phyloP scores from a whole-genome alignment of 1,284 basidiomycete genomes.

The Puccinia horiana region DNA sequence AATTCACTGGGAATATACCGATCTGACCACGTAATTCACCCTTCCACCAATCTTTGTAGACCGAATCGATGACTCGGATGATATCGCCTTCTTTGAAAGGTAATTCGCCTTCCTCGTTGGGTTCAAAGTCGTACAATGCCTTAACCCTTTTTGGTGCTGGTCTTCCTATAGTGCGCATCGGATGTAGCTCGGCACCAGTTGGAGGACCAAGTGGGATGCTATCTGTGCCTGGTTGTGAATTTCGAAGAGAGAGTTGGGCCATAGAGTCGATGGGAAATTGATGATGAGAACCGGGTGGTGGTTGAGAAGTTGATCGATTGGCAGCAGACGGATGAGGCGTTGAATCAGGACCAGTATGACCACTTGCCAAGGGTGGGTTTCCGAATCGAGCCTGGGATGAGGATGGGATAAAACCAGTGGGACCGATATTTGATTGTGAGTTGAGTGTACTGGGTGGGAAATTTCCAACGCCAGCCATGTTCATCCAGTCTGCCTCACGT shows the following conservation, averaged over 20 bases:
- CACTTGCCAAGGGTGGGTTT: slow-evolving; percentile 32
- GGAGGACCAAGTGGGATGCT: slow-evolving; percentile 27
- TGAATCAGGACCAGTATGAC: not conserved
- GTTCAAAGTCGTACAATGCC: slow-evolving; percentile 86
- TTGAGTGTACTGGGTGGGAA: slow-evolving; percentile 33
- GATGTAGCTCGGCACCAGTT: slow-evolving; percentile 46
- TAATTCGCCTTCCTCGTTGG: slow-evolving; percentile 85
- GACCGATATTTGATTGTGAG: slow-evolving; percentile 1
- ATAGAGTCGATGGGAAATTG: slow-evolving; percentile 55
- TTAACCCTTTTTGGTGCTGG: slow-evolving; percentile 71
- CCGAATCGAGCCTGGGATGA: slow-evolving; percentile 45
- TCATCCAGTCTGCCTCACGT: slow-evolving; percentile 63
- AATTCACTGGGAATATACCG: slow-evolving; percentile 97
- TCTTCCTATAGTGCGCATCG: slow-evolving; percentile 50
- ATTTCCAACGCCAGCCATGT: slow-evolving; percentile 53
- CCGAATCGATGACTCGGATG: slow-evolving; percentile 91
- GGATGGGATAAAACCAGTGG: slow-evolving; percentile 50
- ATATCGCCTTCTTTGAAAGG: slow-evolving; percentile 90
- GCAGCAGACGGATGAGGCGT: slow-evolving; percentile 1
- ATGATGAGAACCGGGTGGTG: slow-evolving; percentile 52
- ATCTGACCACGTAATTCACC: slow-evolving; percentile 88
- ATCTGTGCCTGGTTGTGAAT: slow-evolving; percentile 49
- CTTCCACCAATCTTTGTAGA: slow-evolving; percentile 98
- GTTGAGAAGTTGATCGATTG: slow-evolving; percentile 49
- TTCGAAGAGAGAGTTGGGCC: slow-evolving; percentile 57